These are phyloP conservation scores for Aureococcus anophagefferens DNA, from an alignment of 108 stramenopile genomes.

Conservation along the genomic window DNA sequence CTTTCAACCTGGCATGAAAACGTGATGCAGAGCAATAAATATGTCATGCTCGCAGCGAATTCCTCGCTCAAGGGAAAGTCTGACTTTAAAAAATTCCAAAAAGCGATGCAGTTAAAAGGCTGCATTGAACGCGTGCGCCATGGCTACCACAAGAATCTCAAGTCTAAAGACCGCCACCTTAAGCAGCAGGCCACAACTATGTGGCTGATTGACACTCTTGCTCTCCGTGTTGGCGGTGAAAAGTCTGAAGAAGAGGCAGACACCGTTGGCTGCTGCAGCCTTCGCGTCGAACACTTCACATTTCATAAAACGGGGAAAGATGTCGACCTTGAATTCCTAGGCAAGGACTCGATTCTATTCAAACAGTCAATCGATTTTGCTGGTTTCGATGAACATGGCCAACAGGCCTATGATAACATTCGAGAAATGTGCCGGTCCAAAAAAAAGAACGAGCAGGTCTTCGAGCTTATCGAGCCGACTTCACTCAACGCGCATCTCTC, in stretches of 20 bases:
- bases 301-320: constrained; percentile 73
- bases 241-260: constrained; percentile 99
- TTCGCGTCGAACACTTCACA: constrained; percentile 94
- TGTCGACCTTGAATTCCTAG: constrained; percentile 97
- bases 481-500: constrained; percentile 84
- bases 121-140: constrained; percentile 85
- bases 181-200: constrained; percentile 94
- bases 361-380: constrained; percentile 98
- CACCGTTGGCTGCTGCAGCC: constrained; percentile 98
- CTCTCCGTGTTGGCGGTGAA: constrained; percentile 99
- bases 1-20: constrained; percentile 96
- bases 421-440: constrained; percentile 77
- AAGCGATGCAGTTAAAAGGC: constrained; percentile 89
- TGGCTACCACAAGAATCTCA: constrained; percentile 77
- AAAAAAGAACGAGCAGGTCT: constrained; percentile 78
- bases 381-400: too few species aligned
- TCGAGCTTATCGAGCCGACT: constrained; percentile 82
- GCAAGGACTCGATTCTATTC: constrained; percentile 99
- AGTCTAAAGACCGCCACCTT: constrained; percentile 56
- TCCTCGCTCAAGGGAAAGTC: constrained; percentile 97
- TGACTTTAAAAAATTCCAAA: constrained; percentile 93
- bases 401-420: constrained; percentile 47
- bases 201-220: constrained; percentile 98
- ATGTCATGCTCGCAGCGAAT: constrained; percentile 94
- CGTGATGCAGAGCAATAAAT: constrained; percentile 85